phyloP scores from a whole-genome alignment of 2,329 filamentous ascomycete genomes.

The Hirsutella thompsonii region DNA sequence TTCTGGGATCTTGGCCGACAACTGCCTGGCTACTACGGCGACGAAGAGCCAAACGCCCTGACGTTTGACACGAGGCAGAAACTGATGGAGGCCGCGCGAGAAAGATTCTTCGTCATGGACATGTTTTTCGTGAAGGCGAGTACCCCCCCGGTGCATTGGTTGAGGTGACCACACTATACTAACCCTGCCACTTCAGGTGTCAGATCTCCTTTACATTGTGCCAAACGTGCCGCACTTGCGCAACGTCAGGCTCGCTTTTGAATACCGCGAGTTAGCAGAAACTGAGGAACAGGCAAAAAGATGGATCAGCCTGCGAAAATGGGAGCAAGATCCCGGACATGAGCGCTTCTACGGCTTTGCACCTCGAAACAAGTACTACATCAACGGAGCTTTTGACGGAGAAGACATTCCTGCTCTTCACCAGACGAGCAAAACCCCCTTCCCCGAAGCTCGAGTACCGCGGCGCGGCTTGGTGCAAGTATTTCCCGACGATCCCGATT shows the following conservation, averaged over 20 bases:
- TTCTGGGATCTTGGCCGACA: slow-evolving; percentile 40
- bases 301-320: slow-evolving; percentile 35
- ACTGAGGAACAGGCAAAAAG: slow-evolving; percentile 29
- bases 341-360: slow-evolving; percentile 38
- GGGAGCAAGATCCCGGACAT: slow-evolving; percentile 44
- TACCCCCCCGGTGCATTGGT: slow-evolving; percentile 18
- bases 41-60: slow-evolving; percentile 29
- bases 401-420: slow-evolving; percentile 36
- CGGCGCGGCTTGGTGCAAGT: slow-evolving; percentile 41
- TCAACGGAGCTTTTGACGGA: slow-evolving; percentile 39
- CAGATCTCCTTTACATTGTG: slow-evolving; percentile 47
- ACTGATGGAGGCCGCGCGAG: slow-evolving; percentile 35
- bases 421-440: slow-evolving; percentile 38
- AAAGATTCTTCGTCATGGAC: slow-evolving; percentile 42
- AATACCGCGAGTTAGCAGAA: slow-evolving; percentile 47
- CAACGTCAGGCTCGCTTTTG: slow-evolving; percentile 39
- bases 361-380: slow-evolving; percentile 43
- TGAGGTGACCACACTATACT: no score
- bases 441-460: slow-evolving; percentile 40
- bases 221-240: slow-evolving; percentile 45
- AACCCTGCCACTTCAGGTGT: slow-evolving; percentile 27
- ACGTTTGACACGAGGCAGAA: slow-evolving; percentile 28
- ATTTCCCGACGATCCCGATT: slow-evolving; percentile 43
- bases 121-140: slow-evolving; percentile 60
- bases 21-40: slow-evolving; percentile 37